Conservation (phyloP, 2,329 filamentous ascomycete genomes). For the Fusarium sublunatum region DNA sequence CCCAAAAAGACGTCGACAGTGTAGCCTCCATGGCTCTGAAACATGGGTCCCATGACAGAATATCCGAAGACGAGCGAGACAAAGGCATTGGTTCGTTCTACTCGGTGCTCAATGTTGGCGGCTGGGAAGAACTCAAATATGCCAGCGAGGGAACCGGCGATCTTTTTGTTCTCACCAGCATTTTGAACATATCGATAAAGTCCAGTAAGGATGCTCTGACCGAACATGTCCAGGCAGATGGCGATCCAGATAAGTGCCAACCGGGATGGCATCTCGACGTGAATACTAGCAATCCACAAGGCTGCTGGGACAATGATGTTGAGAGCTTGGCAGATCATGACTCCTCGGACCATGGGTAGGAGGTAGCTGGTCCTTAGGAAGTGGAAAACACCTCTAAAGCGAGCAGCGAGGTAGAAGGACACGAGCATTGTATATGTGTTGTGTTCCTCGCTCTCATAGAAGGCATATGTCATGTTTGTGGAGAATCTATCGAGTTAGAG, state of each 20-base stretch:
- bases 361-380: constrained; percentile 58
- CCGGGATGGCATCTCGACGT: constrained; percentile 65
- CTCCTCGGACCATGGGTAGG: constrained; percentile 67
- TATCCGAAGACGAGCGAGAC: constrained; percentile 74
- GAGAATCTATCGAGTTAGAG: constrained; percentile 58
- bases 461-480: constrained; percentile 70
- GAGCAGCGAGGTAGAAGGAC: constrained; percentile 69
- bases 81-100: constrained; percentile 72
- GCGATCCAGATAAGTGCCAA: constrained; percentile 68
- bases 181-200: constrained; percentile 50
- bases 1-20: constrained; percentile 68
- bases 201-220: constrained; percentile 56
- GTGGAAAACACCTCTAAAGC: constrained; percentile 64
- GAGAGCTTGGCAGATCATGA: constrained; percentile 63
- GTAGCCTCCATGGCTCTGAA: constrained; percentile 61
- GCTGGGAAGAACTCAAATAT: constrained; percentile 70
- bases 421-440: constrained; percentile 69
- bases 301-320: constrained; percentile 59
- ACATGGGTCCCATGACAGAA: constrained; percentile 70
- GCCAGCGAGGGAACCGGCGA: constrained; percentile 46
- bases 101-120: constrained; percentile 73
- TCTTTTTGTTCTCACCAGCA: constrained; percentile 30
- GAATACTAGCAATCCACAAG: constrained; percentile 70
- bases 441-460: constrained; percentile 54
- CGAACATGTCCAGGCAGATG: constrained; percentile 64